phyloP scores from a whole-genome alignment of 176 grass and related monocot species.

The Pontederia paniculata region DNA sequence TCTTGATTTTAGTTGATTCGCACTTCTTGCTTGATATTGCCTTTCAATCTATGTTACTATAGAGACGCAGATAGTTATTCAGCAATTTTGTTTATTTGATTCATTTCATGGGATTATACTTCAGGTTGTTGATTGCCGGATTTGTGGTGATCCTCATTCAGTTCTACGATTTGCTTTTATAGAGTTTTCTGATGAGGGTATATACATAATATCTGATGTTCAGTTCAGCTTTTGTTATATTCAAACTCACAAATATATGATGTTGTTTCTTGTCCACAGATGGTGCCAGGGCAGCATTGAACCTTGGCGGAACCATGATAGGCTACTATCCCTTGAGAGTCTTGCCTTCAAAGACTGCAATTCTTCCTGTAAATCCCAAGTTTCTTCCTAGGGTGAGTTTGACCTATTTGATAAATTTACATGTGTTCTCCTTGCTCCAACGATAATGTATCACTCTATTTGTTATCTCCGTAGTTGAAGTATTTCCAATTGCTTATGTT shows the following conservation, averaged over 20 bases:
- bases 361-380: constrained; percentile 95
- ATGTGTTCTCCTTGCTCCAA: background rate
- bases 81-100: background rate
- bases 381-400: constrained; percentile 68
- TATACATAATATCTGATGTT: background rate
- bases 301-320: constrained; percentile 68
- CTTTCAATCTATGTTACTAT: background rate
- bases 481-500: constrained; percentile 1
- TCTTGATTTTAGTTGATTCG: too few species aligned
- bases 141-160: constrained; percentile 93
- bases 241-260: constrained; percentile 8
- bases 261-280: constrained; percentile 31
- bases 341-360: constrained; percentile 90
- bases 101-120: background rate
- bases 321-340: constrained; percentile 91
- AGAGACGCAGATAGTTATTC: background rate
- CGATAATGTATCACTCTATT: background rate
- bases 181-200: constrained; percentile 93
- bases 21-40: too few species aligned
- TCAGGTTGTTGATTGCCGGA: constrained; percentile 91
- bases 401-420: constrained; percentile 1
- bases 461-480: background rate
- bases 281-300: constrained; percentile 63
- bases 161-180: constrained; percentile 95
- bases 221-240: too few species aligned